Percentiles rank a stretch among this genome's conserved stretches.
These are phyloP conservation scores for Bipolaris oryzae DNA, from an alignment of 2,329 filamentous ascomycete genomes.

Conservation along the genomic window DNA sequence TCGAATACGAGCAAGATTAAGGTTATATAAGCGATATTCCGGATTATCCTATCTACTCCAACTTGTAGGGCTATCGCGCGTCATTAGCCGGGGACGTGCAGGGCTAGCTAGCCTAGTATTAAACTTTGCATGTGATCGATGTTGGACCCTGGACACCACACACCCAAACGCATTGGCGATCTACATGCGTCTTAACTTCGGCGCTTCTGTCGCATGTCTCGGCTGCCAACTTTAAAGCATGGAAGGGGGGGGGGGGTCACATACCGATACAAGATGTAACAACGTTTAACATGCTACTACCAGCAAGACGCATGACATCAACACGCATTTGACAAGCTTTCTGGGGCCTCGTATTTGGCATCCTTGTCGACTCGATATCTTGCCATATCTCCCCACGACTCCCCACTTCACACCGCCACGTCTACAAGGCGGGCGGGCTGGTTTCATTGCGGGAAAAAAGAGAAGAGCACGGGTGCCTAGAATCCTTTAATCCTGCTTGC, in stretches of 20 bases:
- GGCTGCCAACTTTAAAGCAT: background rate
- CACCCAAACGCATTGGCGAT: background rate
- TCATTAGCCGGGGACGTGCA: slow-evolving; percentile 11
- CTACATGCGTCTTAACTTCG: background rate
- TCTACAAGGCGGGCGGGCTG: background rate
- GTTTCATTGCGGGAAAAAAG: slow-evolving; percentile 9
- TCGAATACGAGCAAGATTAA: too few relatives aligned
- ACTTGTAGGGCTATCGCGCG: slow-evolving; percentile 5
- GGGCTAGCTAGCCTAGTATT: background rate
- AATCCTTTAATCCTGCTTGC: background rate
- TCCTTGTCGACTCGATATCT: slow-evolving; percentile 10
- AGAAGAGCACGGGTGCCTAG: slow-evolving; percentile 1
- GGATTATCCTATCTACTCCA: too few relatives aligned
- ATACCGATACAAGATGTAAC: too few relatives aligned
- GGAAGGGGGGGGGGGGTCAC: background rate
- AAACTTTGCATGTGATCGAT: slow-evolving; percentile 13
- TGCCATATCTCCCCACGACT: slow-evolving; percentile 11
- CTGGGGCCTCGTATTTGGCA: background rate
- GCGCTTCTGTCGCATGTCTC: slow-evolving; percentile 1
- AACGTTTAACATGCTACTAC: background rate
- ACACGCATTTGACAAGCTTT: slow-evolving; percentile 1
- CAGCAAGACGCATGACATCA: background rate
- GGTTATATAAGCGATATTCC: too few relatives aligned
- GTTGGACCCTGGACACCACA: slow-evolving; percentile 3
- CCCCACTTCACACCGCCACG: slow-evolving; percentile 6